Conservation (phyloP, 345 rosid species). For the Theobroma cacao region DNA sequence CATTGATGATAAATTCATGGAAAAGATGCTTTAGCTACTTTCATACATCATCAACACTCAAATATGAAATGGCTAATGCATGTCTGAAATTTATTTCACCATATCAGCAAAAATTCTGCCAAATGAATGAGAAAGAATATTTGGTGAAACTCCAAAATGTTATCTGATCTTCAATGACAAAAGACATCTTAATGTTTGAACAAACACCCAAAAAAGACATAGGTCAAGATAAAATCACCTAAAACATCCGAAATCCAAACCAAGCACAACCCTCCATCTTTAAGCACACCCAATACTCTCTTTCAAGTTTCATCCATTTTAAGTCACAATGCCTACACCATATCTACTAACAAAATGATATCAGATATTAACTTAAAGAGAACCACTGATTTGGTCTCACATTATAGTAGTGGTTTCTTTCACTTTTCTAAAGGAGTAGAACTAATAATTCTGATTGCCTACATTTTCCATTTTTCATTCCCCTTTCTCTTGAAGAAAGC, state of each 20-base stretch:
- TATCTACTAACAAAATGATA: neutral
- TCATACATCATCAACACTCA: neutral
- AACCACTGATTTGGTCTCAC: neutral
- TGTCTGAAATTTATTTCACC: neutral
- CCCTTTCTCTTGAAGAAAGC: neutral
- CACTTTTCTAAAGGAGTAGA: neutral
- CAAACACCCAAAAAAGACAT: neutral
- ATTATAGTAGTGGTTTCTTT: neutral
- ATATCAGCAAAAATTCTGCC: neutral
- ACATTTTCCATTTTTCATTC: neutral
- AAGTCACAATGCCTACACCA: neutral
- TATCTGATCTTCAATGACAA: neutral
- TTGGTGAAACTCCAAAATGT: neutral
- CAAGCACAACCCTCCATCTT: neutral
- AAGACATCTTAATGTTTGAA: neutral
- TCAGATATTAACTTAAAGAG: too few relatives aligned
- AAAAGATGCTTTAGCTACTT: conserved; percentile 7
- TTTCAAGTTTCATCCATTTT: neutral
- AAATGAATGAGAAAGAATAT: neutral
- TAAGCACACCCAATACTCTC: neutral
- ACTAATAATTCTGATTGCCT: neutral
- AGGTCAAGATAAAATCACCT: neutral
- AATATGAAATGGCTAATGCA: neutral
- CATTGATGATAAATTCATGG: neutral
- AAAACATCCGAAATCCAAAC: neutral